A percentile compares a stretch with the other conserved stretches of the same genome.
These are phyloP conservation scores for Galeopsis tetrahit DNA, from an alignment of 257 asterid species.

Conservation along the genomic window DNA sequence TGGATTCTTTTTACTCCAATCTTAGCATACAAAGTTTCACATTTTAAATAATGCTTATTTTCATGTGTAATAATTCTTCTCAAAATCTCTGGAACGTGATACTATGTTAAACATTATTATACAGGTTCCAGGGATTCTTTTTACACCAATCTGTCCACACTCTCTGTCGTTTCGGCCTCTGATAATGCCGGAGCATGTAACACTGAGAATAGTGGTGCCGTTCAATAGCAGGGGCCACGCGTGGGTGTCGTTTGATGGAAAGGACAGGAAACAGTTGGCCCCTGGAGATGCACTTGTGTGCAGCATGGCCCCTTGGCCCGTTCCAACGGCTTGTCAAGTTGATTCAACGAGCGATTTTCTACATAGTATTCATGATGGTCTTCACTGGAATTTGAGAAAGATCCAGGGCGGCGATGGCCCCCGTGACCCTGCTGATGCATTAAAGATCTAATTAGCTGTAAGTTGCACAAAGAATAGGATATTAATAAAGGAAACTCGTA, in stretches of 20 bases:
- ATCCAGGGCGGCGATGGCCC: constrained; percentile 89
- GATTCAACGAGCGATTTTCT: constrained; percentile 86
- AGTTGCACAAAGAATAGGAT: neutral
- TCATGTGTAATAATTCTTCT: too few relatives aligned
- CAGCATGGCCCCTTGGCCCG: constrained; percentile 99
- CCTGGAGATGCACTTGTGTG: constrained; percentile 96
- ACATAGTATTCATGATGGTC: constrained; percentile 91
- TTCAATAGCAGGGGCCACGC: constrained; percentile 91
- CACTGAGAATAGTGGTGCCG: constrained; percentile 80
- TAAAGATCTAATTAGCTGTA: neutral
- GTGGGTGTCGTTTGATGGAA: constrained; percentile 98
- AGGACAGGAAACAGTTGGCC: constrained; percentile 74
- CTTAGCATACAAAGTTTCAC: too few relatives aligned
- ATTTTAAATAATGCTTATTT: too few relatives aligned
- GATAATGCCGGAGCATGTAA: constrained; percentile 88
- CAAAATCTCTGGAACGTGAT: too few relatives aligned
- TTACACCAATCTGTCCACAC: constrained; percentile 98
- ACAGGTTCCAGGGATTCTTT: constrained; percentile 92
- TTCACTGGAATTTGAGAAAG: constrained; percentile 96
- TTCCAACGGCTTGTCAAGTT: constrained; percentile 86
- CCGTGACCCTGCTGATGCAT: constrained; percentile 41
- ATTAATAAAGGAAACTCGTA: neutral
- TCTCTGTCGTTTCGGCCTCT: constrained; percentile 94
- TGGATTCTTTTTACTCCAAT: too few relatives aligned
- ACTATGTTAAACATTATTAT: neutral